Evolutionary conservation across 2,329 filamentous ascomycete genomes (phyloP), one percentile per base, ranked within the genome.

Genomic region (Albophoma yamanashiensis): DNA sequence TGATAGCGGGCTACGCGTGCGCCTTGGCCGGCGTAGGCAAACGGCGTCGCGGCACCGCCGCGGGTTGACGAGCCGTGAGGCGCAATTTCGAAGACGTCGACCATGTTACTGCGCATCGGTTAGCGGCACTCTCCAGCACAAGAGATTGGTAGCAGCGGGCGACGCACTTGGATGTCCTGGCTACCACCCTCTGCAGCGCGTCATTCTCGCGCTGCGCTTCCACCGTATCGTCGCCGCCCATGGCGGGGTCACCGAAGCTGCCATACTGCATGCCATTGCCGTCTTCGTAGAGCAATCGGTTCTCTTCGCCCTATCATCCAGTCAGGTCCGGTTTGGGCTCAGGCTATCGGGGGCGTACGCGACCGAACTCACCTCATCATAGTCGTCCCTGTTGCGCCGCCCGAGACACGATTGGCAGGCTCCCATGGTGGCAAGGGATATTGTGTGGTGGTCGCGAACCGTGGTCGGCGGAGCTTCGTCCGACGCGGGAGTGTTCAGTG

Each of bases 11-110:
- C 76, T 31, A 83, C 71, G 60, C 80, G 79, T 55, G 79, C 76
- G 62, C 84, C 82, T 68, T 85, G 82, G 56, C 79, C 80, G 58
- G 80, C 76, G 65, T 81, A 79, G 34, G 73, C 74, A 58, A 81
- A 82, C 1, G 74, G 74, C 20, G 74, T 65, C 66, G 70, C 62
- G 62, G 69, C 61, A 63, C 73, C 67, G 65, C 73, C 66, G 64
- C 76, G 67, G 62, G 69, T 66, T 57, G 69, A 66, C 40, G 74
- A 71, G 61, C 79, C 78, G 61, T 81, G 79, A 27, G 83, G 82
- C 42, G 81, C 79, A 67, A 86, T 85, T 63, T 87, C 84, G 72
- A 87, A 87, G 55, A 88, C 83, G 68, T 88, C 85, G 62, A 88
- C 84, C 74, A 88, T 82, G 67, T 87, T 86, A 67, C 85, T 88